A percentile compares a stretch with the other conserved stretches of the same genome.
Evolutionary conservation across 1,139 yeast genomes (phyloP).

Genomic region (Geotrichum restrictum): DNA sequence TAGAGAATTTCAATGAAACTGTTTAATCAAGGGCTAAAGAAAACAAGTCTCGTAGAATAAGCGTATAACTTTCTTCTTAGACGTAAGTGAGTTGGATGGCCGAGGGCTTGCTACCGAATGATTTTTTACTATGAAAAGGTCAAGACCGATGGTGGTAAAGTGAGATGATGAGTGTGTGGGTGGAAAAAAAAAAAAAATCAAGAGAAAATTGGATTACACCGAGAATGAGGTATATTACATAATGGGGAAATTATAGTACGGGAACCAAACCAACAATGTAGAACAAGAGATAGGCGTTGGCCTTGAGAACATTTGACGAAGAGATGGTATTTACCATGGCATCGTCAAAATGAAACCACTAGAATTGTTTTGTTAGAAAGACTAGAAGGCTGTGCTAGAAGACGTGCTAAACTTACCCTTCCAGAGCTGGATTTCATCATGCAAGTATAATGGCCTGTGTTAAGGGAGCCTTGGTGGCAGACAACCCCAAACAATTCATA

Average conservation of each 20-base stretch:
- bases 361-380: constrained; percentile 13
- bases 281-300: constrained; percentile 75
- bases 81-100: too few species aligned
- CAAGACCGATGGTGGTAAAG: not conserved
- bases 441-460: constrained; percentile 91
- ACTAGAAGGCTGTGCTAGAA: not conserved
- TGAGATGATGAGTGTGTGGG: not conserved
- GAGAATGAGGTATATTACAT: not conserved
- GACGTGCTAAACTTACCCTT: constrained; percentile 22
- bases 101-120: not conserved
- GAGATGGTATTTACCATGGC: constrained; percentile 69
- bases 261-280: constrained; percentile 53
- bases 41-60: too few species aligned
- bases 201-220: not conserved
- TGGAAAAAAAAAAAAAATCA: not conserved
- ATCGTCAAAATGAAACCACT: constrained; percentile 91
- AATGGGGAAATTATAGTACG: not conserved
- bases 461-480: constrained; percentile 85
- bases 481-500: constrained; percentile 85
- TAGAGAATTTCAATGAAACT: too few species aligned
- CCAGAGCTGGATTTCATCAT: constrained; percentile 67
- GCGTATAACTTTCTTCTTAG: too few species aligned
- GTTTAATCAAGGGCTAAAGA: too few species aligned
- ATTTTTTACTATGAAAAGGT: not conserved
- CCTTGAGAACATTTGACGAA: constrained; percentile 57